Evolutionary conservation across 2,329 filamentous ascomycete genomes (phyloP), one percentile per base, ranked within the genome.

Genomic region (Tolypocladium pustulatum): DNA sequence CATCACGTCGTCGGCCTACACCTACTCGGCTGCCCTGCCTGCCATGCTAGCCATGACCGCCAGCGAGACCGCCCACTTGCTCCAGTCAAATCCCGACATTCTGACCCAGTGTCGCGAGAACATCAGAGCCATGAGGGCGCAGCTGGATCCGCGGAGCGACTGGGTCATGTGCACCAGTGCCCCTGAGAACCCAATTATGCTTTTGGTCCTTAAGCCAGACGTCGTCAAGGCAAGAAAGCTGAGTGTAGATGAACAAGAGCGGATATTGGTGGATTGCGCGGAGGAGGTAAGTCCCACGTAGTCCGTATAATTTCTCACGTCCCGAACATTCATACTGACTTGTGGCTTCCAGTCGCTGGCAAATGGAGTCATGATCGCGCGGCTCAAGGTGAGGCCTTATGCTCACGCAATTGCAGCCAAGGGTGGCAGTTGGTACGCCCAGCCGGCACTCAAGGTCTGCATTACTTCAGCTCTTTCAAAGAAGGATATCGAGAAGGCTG

Each of bases 401-500:
- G 78, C 81, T 55, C 75, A 78, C 55, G 76, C 84, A 41, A 82
- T 87, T 52, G 84, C 84, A 54, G 81, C 85, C 17, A 87, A 87
- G 68, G 88, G 92, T 60, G 80, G 84, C 51, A 81, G 80, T 40
- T 90, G 88, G 78, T 81, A 83, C 61, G 79, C 87, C n/a, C 81
- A 83, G 65, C 90, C 94, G 12, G 90, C 91, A 0, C 80, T 99
- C 62, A 97, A 97, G 75, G 84, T 97, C 15, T 97, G 93, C 69
- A 80, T 97, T 57, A 96, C 92, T 0, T 89, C 84, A 6, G 94
- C 89, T 1, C 77, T 99, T 62, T 89, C 89, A 30, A 95, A 89
- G 78, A 97, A 96, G 77, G 94, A 99, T 72, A 89, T 92, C 58
- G 95, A 99, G 76, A 96, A 95, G 78, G 91, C 94, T 0, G 94